These are phyloP conservation scores for Poterioochromonas sp. DNA, from an alignment of 352 stramenopile species.

Conservation along the genomic window DNA sequence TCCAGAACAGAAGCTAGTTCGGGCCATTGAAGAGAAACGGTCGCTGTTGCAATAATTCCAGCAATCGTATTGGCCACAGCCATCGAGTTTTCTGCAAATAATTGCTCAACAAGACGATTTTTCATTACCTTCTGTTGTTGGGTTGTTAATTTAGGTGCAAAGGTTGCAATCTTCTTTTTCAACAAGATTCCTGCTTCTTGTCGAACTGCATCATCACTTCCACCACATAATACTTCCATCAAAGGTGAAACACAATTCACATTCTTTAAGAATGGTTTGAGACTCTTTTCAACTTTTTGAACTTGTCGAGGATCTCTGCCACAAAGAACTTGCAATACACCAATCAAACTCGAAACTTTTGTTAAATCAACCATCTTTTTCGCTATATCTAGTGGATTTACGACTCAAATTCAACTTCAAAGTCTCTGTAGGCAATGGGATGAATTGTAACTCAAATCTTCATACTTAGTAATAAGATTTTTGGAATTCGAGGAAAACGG, in stretches of 20 bases:
- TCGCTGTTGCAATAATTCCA: background rate
- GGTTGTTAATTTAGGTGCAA: background rate
- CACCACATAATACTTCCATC: slow-evolving; percentile 51
- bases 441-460: too few species aligned
- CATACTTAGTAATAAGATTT: too few species aligned
- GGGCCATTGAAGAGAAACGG: background rate
- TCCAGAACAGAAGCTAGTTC: background rate
- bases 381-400: background rate
- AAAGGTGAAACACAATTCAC: slow-evolving; percentile 41
- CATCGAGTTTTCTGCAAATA: background rate
- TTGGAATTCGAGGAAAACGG: too few species aligned
- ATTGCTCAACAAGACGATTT: background rate
- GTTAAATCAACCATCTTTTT: background rate
- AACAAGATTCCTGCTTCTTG: background rate
- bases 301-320: slow-evolving; percentile 86
- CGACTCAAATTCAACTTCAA: background rate
- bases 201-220: slow-evolving; percentile 63
- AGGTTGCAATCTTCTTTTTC: slow-evolving; percentile 2
- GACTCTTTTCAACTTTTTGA: slow-evolving; percentile 76
- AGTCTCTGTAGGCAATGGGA: too few species aligned
- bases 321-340: slow-evolving; percentile 60
- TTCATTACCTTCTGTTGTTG: background rate
- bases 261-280: slow-evolving; percentile 86
- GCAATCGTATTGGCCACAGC: slow-evolving; percentile 1
- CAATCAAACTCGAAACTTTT: slow-evolving; percentile 40